phyloP scores from a whole-genome alignment of 306 rosid genomes.

The Pyrus pyrifolia region DNA sequence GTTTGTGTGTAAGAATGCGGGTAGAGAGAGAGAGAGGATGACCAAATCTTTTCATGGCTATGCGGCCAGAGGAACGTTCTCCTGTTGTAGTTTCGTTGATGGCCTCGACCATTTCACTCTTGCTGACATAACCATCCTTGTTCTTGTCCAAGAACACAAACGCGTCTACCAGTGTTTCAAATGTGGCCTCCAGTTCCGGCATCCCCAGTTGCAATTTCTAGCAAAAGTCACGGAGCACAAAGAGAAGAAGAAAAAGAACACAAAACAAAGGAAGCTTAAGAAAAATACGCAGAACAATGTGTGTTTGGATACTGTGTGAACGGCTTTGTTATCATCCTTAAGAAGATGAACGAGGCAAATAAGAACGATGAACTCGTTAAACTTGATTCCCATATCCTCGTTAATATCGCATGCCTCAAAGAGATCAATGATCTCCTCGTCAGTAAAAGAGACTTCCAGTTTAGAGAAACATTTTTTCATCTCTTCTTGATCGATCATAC shows the following conservation, averaged over 20 bases:
- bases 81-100: conserved; percentile 81
- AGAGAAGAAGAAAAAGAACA: conserved; percentile 1
- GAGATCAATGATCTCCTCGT: conserved; percentile 73
- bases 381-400: conserved; percentile 68
- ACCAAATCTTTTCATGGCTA: conserved; percentile 96
- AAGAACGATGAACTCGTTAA: conserved; percentile 85
- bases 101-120: conserved; percentile 83
- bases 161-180: conserved; percentile 81
- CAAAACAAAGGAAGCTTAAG: background rate
- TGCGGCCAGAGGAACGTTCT: conserved; percentile 75
- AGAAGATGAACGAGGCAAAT: conserved; percentile 81
- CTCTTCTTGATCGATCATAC: conserved; percentile 67
- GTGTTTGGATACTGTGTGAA: conserved; percentile 50
- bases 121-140: conserved; percentile 90
- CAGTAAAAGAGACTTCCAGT: conserved; percentile 59
- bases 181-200: conserved; percentile 79
- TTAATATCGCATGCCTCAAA: conserved; percentile 82
- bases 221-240: conserved; percentile 37
- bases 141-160: conserved; percentile 95
- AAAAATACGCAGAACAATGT: background rate
- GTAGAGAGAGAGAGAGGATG: conserved; percentile 17
- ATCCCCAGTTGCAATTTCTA: conserved; percentile 64
- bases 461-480: conserved; percentile 61
- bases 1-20: background rate
- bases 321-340: conserved; percentile 51